phyloP scores from a whole-genome alignment of 768 basidiomycete species.

The Lentinula sp. region DNA sequence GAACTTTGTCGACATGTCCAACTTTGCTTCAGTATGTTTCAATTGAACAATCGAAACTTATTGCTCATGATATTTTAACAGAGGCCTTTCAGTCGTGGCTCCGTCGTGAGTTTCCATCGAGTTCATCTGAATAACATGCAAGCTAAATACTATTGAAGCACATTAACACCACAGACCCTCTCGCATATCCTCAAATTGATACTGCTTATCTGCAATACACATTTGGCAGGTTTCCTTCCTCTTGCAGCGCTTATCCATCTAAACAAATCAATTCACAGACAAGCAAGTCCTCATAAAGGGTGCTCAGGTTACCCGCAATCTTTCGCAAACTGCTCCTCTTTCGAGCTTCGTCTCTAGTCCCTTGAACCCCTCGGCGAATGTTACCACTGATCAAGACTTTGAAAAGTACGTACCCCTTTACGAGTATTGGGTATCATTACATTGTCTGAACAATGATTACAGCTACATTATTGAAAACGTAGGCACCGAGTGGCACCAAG shows the following conservation, averaged over 20 bases:
- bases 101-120: not conserved
- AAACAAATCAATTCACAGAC: not conserved
- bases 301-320: not conserved
- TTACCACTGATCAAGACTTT: not conserved
- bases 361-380: not conserved
- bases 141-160: not conserved
- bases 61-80: not conserved
- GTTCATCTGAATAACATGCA: not conserved
- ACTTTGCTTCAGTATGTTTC: not conserved
- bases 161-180: constrained; percentile 4
- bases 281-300: not conserved
- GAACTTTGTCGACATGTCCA: not conserved
- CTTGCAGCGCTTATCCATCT: not conserved
- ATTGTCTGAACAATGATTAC: not conserved
- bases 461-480: not conserved
- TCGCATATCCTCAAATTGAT: not conserved
- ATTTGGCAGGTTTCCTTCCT: not conserved
- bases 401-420: not conserved
- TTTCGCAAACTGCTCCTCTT: not conserved
- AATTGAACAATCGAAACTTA: not conserved
- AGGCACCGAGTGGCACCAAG: constrained; percentile 30
- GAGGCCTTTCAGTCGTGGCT: constrained; percentile 4
- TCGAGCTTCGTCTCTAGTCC: not conserved
- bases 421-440: not conserved
- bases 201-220: constrained; percentile 2